Evolutionary conservation across 768 basidiomycete genomes (phyloP).

Genomic region (Chalciporus piperatus): DNA sequence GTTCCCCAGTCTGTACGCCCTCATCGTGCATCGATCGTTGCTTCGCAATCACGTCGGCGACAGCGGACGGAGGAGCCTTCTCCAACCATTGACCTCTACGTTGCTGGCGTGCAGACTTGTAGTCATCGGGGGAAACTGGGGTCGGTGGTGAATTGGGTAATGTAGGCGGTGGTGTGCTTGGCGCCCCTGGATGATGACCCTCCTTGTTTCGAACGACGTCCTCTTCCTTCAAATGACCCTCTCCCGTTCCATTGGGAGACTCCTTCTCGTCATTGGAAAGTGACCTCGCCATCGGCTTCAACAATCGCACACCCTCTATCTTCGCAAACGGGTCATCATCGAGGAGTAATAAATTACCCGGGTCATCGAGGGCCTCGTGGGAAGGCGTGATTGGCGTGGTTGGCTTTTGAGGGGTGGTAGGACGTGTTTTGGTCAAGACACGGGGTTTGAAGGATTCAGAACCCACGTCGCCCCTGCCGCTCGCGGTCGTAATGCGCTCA

Average conservation of each 20-base stretch:
- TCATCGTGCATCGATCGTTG: constrained; percentile 16
- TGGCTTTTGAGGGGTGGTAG: constrained; percentile 31
- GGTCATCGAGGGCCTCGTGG: constrained; percentile 8
- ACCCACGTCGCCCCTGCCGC: constrained; percentile 7
- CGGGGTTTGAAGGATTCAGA: constrained; percentile 21
- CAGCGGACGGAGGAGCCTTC: constrained; percentile 35
- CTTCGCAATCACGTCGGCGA: constrained; percentile 32
- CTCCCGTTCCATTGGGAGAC: background rate
- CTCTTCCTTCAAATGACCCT: constrained; percentile 4
- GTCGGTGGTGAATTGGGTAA: constrained; percentile 8
- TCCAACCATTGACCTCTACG: constrained; percentile 40
- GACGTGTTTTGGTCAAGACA: constrained; percentile 32
- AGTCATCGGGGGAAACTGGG: constrained; percentile 35
- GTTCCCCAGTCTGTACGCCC: constrained; percentile 5
- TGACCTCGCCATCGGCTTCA: constrained; percentile 24
- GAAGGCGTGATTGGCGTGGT: constrained; percentile 5
- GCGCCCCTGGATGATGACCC: constrained; percentile 3
- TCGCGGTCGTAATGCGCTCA: constrained; percentile 12
- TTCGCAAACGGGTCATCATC: constrained; percentile 50
- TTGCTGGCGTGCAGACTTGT: constrained; percentile 39
- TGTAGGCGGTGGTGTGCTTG: background rate
- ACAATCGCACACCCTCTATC: constrained; percentile 49
- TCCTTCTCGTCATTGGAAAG: constrained; percentile 1
- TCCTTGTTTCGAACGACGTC: constrained; percentile 4
- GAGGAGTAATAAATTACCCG: constrained; percentile 26